Evolutionary conservation across 495 filamentous ascomycete genomes (phyloP), one percentile per base, ranked within the genome.

Genomic region (Beverwykella pulmonaria): DNA sequence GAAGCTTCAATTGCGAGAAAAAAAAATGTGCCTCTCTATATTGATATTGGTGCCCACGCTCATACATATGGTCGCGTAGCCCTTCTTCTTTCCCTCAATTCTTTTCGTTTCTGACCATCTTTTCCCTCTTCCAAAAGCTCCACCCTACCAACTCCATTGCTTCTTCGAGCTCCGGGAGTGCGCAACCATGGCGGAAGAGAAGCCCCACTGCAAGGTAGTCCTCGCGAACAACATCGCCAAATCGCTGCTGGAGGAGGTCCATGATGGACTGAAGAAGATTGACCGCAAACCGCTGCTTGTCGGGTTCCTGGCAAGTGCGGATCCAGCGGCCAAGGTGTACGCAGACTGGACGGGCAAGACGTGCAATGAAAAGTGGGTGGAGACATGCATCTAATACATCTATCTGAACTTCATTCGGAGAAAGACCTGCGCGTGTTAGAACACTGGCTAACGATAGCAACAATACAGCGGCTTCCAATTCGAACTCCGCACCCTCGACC

Each of bases 281-380:
- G 81, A 87, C 75, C 79, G 79, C 56, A 82, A 85, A 71, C 93
- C 94, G 48, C 83, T 90, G 57, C 81, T 98, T 25, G 90, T 93
- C 19, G 94, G 93, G 29, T 96, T 97, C 77, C 83, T 98, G 58
- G 91, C 94, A 54, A 97, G 96, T 75, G 81, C 85, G 65, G 94
- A 98, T 78, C 92, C 92, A 41, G 90, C 91, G 19, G 94, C 93
- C 34, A 80, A 87, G 63, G 91, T 94, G 81, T 98, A 98, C 75
- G 94, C 94, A 61, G 89, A 96, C 73, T 96, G 91, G 92, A 96
- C 92, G n/a, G 87, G 88, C 74, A 96, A 96, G 82, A 97, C 94
- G 2, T 96, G 91, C 75, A 82, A 84, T 75, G 92, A 98, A 79
- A 92, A 96, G 93, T 96, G 80, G 87, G 87, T 75, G 46, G 76